phyloP scores from a whole-genome alignment of 768 basidiomycete species.

The Tephrocybe sp. region DNA sequence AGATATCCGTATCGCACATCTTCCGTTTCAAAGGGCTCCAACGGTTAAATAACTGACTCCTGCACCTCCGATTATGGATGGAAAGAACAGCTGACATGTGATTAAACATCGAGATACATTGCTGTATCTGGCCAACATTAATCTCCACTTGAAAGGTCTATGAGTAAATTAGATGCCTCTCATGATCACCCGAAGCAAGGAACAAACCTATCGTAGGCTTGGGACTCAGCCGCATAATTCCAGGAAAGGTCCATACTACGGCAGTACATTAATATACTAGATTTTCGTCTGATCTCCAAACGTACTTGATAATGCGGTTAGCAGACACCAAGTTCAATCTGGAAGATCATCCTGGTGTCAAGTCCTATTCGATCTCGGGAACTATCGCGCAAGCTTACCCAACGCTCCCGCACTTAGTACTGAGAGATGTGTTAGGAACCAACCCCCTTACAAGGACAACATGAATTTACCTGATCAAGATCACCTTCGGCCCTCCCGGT shows the following conservation, averaged over 20 bases:
- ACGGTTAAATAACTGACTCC: too few relatives aligned
- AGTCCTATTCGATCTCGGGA: too few relatives aligned
- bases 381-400: conserved; percentile 35
- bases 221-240: conserved; percentile 71
- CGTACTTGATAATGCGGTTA: conserved; percentile 67
- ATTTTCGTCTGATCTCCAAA: not conserved
- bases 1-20: too few relatives aligned
- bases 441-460: not conserved
- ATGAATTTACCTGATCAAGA: conserved; percentile 56
- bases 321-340: conserved; percentile 63
- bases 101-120: too few relatives aligned
- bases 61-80: too few relatives aligned
- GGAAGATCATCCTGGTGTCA: not conserved
- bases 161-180: too few relatives aligned
- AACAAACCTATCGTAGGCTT: conserved; percentile 51
- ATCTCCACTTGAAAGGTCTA: too few relatives aligned
- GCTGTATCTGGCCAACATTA: too few relatives aligned
- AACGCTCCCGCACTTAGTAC: conserved; percentile 68
- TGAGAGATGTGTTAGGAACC: conserved; percentile 18
- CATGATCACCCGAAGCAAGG: not conserved
- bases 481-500: conserved; percentile 55
- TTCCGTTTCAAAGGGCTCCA: too few relatives aligned
- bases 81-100: too few relatives aligned
- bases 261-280: not conserved
- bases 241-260: conserved; percentile 68